These are phyloP conservation scores for Trichoderma afroharzianum DNA, from an alignment of 2,329 filamentous ascomycete genomes.

Conservation along the genomic window DNA sequence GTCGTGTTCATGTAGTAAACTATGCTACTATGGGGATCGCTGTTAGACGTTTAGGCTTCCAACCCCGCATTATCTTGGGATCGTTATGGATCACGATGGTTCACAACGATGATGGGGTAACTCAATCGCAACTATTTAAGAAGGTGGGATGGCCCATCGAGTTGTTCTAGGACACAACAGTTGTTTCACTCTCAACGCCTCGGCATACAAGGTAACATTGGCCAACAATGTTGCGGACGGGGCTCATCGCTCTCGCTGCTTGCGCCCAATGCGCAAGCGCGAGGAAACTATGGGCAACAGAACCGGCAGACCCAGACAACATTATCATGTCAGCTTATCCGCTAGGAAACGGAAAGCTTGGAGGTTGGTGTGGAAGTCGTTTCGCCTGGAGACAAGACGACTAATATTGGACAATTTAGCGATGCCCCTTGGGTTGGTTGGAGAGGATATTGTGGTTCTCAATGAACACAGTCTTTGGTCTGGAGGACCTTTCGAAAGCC, in stretches of 20 bases:
- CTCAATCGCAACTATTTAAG: not conserved
- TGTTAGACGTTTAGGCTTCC: not conserved
- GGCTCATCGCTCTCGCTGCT: not conserved
- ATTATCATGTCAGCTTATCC: conserved; percentile 21
- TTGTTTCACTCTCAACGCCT: not conserved
- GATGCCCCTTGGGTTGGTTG: conserved; percentile 19
- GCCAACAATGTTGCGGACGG: not conserved
- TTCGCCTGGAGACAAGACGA: not conserved
- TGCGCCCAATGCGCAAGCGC: conserved; percentile 1
- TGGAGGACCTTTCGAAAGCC: conserved; percentile 21
- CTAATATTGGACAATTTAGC: not conserved
- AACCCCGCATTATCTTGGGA: not conserved
- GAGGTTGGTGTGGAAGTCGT: conserved; percentile 8
- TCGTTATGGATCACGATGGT: not conserved
- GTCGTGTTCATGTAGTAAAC: not conserved
- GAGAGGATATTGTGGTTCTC: conserved; percentile 16
- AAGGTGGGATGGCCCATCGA: not conserved
- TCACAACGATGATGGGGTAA: not conserved
- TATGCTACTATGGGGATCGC: not conserved
- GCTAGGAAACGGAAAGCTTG: conserved; percentile 22
- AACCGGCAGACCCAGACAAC: conserved; percentile 15
- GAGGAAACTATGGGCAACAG: not conserved
- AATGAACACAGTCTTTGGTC: conserved; percentile 23
- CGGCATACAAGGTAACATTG: not conserved
- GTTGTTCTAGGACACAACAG: too few relatives aligned